Percentiles rank a stretch among this genome's conserved stretches.
Conservation (phyloP, 164 flowering plant species). For the Taxillus chinensis region DNA sequence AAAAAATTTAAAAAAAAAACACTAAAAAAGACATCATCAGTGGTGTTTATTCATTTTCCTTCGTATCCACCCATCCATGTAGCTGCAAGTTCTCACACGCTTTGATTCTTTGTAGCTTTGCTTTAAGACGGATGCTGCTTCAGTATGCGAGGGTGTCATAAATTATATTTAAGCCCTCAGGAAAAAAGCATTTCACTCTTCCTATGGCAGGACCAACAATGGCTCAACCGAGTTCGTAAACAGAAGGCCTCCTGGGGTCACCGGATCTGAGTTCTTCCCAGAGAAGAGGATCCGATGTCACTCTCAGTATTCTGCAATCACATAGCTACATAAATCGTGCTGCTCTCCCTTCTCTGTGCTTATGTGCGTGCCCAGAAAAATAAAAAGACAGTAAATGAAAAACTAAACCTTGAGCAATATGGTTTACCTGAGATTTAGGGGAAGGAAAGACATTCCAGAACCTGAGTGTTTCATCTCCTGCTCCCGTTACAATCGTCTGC, state of each 20-base stretch:
- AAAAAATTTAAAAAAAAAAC: too few relatives aligned
- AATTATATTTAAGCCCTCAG: not conserved
- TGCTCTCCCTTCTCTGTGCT: not conserved
- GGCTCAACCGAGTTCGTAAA: not conserved
- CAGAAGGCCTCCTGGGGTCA: constrained; percentile 18
- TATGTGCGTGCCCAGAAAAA: not conserved
- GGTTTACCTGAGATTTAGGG: constrained; percentile 77
- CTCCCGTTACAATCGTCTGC: constrained; percentile 95
- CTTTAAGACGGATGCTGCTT: not conserved
- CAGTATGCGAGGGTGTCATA: not conserved
- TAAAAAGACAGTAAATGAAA: not conserved
- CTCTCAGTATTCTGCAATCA: constrained; percentile 59
- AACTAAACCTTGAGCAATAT: too few relatives aligned
- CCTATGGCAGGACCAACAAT: not conserved
- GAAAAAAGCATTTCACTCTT: constrained; percentile 2
- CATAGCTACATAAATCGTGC: not conserved
- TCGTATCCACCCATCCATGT: not conserved
- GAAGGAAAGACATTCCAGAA: constrained; percentile 99
- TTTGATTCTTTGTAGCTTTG: not conserved
- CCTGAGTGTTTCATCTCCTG: constrained; percentile 94
- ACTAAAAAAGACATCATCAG: constrained; percentile 4
- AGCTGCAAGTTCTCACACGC: not conserved
- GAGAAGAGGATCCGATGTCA: constrained; percentile 64
- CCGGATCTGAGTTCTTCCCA: constrained; percentile 75
- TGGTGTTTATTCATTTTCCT: not conserved